A percentile compares a stretch with the other conserved stretches of the same genome.
Evolutionary conservation across 2,329 filamentous ascomycete species (phyloP).

Genomic region (Penicillium glabrum): DNA sequence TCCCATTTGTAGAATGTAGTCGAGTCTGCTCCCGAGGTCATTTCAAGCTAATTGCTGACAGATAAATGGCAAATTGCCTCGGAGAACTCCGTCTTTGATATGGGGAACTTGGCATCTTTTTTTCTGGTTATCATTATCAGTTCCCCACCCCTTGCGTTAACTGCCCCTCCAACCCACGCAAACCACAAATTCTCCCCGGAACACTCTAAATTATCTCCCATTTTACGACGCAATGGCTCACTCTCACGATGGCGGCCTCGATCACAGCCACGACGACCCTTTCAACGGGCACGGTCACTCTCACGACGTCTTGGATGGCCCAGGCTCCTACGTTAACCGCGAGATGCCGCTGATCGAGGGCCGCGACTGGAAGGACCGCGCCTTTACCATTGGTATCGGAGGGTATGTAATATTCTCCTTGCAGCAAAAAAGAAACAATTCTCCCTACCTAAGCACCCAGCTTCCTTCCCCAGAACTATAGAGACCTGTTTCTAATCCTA

Average conservation of each 20-base stretch:
- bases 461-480: not conserved
- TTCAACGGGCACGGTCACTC: conserved; percentile 79
- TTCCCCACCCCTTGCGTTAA: conserved; percentile 12
- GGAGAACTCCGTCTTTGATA: conserved; percentile 17
- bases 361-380: conserved; percentile 80
- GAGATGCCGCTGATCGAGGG: conserved; percentile 94
- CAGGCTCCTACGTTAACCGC: conserved; percentile 82
- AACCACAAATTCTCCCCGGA: not conserved
- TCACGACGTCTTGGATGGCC: conserved; percentile 92
- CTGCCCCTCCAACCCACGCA: conserved; percentile 15
- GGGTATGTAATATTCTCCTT: conserved; percentile 59
- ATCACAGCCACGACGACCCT: conserved; percentile 54
- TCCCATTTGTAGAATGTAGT: not conserved
- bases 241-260: conserved; percentile 36
- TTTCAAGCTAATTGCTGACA: too few species aligned
- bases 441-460: not conserved
- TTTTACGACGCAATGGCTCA: conserved; percentile 29
- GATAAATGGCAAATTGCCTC: not conserved
- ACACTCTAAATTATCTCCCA: not conserved
- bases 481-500: not conserved
- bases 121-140: not conserved
- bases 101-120: not conserved
- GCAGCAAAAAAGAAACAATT: not conserved
- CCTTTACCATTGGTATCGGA: conserved; percentile 97
- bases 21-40: too few species aligned